phyloP scores from a whole-genome alignment of 2,329 filamentous ascomycete species.

The Xenoacremonium recifei region DNA sequence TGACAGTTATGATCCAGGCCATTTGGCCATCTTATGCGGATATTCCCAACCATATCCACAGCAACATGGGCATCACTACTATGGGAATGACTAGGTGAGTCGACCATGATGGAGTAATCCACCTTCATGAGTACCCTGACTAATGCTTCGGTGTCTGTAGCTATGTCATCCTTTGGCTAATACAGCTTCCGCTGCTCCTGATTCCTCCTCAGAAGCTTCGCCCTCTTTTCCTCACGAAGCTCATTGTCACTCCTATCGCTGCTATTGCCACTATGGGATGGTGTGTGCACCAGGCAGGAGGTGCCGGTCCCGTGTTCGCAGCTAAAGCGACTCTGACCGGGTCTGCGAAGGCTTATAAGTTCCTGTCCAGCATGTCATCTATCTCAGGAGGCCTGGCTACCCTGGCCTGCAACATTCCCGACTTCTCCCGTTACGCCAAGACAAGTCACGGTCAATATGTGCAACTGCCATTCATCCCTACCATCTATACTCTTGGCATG shows the following conservation, averaged over 20 bases:
- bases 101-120: too few relatives aligned
- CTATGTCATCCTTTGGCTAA: constrained; percentile 46
- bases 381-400: constrained; percentile 49
- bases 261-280: constrained; percentile 30
- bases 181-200: constrained; percentile 41
- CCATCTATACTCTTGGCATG: constrained; percentile 46
- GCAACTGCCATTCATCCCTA: constrained; percentile 32
- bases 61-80: constrained; percentile 30
- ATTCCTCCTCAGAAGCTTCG: constrained; percentile 37
- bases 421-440: constrained; percentile 21
- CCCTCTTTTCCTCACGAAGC: constrained; percentile 33
- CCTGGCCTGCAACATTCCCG: constrained; percentile 49
- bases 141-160: too few relatives aligned
- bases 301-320: constrained; percentile 22
- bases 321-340: constrained; percentile 28
- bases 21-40: constrained; percentile 39
- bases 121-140: too few relatives aligned
- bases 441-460: not conserved
- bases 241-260: constrained; percentile 21
- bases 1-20: constrained; percentile 31
- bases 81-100: constrained; percentile 41
- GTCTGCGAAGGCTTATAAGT: constrained; percentile 42
- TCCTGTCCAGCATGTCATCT: constrained; percentile 41
- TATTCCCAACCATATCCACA: constrained; percentile 37
- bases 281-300: constrained; percentile 6